Conservation (phyloP, 164 flowering plant genomes). For the Warburgia ugandensis region DNA sequence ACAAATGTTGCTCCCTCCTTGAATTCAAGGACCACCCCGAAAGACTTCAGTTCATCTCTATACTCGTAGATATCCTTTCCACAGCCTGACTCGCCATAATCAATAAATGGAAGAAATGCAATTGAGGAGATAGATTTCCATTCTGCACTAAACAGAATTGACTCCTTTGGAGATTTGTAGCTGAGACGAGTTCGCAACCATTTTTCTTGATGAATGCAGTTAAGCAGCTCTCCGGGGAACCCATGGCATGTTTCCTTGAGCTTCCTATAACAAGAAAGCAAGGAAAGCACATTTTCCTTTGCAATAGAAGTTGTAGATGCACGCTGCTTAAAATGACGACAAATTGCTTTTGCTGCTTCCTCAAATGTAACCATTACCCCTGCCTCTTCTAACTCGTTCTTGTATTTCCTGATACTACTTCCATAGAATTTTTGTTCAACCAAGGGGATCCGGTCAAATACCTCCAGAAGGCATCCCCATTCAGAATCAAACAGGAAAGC, state of each 20-base stretch:
- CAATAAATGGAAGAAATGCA: constrained; percentile 22
- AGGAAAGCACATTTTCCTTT: constrained; percentile 27
- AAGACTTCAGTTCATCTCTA: constrained; percentile 15
- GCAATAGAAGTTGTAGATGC: constrained; percentile 19
- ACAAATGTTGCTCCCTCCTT: constrained; percentile 18
- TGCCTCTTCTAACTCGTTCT: constrained; percentile 22
- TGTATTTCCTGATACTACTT: constrained; percentile 16
- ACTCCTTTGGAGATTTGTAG: constrained; percentile 31
- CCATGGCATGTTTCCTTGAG: constrained; percentile 9
- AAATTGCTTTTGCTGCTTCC: constrained; percentile 37
- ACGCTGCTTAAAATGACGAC: constrained; percentile 24
- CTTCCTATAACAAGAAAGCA: constrained; percentile 37
- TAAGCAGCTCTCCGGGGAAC: constrained; percentile 27
- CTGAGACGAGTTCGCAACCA: constrained; percentile 62
- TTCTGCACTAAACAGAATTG: constrained; percentile 28
- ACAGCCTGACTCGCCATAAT: constrained; percentile 9
- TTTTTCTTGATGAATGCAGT: constrained; percentile 25
- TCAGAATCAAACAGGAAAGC: constrained; percentile 33
- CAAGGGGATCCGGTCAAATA: constrained; percentile 34
- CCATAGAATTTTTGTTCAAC: constrained; percentile 38
- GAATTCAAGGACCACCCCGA: constrained; percentile 20
- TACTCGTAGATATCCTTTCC: constrained; percentile 13
- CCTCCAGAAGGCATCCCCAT: constrained; percentile 51
- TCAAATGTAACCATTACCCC: constrained; percentile 48
- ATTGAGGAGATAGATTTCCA: constrained; percentile 19